These are phyloP conservation scores for Erucastrum elatum DNA, from an alignment of 345 rosid genomes.

Conservation along the genomic window DNA sequence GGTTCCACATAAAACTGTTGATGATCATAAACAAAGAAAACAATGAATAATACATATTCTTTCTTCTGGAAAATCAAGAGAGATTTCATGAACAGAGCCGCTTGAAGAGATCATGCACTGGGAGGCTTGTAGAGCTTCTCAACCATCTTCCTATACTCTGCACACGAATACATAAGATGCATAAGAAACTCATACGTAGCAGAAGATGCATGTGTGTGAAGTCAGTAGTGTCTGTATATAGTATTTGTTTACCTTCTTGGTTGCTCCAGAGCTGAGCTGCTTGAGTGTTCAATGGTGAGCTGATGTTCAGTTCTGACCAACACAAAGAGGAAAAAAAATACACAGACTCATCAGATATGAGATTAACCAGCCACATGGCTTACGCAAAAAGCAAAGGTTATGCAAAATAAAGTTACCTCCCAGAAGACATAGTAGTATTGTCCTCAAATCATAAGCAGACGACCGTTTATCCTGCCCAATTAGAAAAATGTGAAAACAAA, in stretches of 20 bases:
- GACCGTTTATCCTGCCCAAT: constrained; percentile 86
- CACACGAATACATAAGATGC: constrained; percentile 6
- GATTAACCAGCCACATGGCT: not conserved
- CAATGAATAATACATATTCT: constrained; percentile 3
- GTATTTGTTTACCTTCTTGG: constrained; percentile 79
- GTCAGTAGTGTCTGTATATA: not conserved
- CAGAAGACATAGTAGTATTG: constrained; percentile 79
- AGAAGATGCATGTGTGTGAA: not conserved
- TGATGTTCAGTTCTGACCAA: constrained; percentile 77
- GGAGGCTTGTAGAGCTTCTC: constrained; percentile 61
- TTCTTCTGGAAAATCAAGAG: not conserved
- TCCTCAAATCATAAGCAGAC: constrained; percentile 94
- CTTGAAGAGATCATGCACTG: constrained; percentile 33
- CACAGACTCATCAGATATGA: not conserved
- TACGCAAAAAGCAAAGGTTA: not conserved
- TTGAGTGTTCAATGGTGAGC: constrained; percentile 90
- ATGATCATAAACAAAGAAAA: constrained; percentile 7
- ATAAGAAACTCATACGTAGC: constrained; percentile 1
- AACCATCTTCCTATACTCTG: constrained; percentile 72
- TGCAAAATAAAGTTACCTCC: constrained; percentile 65
- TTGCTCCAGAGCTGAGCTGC: constrained; percentile 98
- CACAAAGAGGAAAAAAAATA: not conserved
- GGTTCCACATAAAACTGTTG: constrained; percentile 15
- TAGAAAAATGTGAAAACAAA: not conserved
- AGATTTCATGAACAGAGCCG: constrained; percentile 13